Evolutionary conservation across 371 early-diverging fungal species (phyloP).

Genomic region (Entomophthora muscae): DNA sequence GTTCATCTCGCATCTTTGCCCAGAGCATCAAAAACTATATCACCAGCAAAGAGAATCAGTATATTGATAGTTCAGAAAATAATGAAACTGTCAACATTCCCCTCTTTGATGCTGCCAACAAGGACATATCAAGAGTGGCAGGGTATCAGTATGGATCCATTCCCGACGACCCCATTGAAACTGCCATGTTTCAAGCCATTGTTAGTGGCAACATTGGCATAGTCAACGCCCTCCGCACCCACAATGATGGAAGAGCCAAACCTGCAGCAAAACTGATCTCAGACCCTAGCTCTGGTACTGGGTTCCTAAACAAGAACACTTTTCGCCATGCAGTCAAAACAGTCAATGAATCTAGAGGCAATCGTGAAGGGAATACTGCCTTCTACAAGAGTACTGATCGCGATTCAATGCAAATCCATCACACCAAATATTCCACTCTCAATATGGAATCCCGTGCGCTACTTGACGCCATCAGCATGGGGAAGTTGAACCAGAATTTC

Average conservation of each 20-base stretch:
- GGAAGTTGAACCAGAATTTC: no score
- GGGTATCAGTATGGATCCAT: conserved; percentile 3
- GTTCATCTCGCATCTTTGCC: conserved; percentile 15
- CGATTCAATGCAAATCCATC: conserved; percentile 12
- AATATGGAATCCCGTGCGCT: no score
- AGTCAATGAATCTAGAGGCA: conserved; percentile 44
- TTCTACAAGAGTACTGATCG: conserved; percentile 15
- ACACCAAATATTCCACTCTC: no score
- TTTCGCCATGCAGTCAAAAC: conserved; percentile 24
- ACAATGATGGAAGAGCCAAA: conserved; percentile 7
- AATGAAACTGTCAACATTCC: no score
- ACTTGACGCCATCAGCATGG: neutral
- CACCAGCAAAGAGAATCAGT: neutral
- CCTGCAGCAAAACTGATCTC: conserved; percentile 14
- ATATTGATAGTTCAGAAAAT: no score
- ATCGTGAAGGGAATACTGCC: conserved; percentile 32
- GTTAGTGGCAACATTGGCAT: no score
- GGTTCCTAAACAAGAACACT: conserved; percentile 18
- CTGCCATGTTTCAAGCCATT: conserved; percentile 10
- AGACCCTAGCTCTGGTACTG: conserved; percentile 17
- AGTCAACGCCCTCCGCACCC: conserved; percentile 10
- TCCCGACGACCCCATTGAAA: conserved; percentile 12
- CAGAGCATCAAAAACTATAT: conserved; percentile 12
- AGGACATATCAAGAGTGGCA: neutral
- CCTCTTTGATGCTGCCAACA: neutral